Evolutionary conservation across 495 filamentous ascomycete genomes (phyloP).

Genomic region (Neurospora sp.): DNA sequence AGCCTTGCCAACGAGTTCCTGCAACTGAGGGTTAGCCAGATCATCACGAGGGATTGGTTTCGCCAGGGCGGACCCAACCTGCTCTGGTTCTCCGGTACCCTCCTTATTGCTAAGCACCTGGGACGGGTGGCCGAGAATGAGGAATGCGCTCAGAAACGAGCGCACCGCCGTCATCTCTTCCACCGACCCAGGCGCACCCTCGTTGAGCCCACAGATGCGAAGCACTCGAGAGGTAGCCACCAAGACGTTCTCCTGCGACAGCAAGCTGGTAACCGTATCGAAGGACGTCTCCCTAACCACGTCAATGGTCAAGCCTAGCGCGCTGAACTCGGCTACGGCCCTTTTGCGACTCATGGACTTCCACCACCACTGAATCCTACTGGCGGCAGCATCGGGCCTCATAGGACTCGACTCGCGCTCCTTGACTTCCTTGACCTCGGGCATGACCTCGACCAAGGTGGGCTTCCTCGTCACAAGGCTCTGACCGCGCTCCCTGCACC

Average conservation of each 20-base stretch:
- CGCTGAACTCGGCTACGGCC: conserved; percentile 54
- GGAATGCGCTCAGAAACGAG: conserved; percentile 84
- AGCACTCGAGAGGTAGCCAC: conserved; percentile 60
- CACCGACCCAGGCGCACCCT: conserved; percentile 56
- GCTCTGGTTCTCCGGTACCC: conserved; percentile 62
- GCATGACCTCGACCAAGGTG: conserved; percentile 33
- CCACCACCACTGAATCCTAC: conserved; percentile 72
- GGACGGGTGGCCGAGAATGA: conserved; percentile 87
- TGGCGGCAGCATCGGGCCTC: conserved; percentile 56
- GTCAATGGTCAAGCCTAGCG: conserved; percentile 64
- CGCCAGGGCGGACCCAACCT: conserved; percentile 40
- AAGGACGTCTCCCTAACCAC: conserved; percentile 66
- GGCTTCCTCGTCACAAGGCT: conserved; percentile 48
- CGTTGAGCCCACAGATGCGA: conserved; percentile 64
- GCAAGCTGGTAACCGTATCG: conserved; percentile 65
- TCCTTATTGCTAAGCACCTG: conserved; percentile 80
- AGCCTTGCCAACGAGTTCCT: conserved; percentile 81
- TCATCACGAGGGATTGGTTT: conserved; percentile 39
- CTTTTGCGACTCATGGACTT: conserved; percentile 48
- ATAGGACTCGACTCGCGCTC: conserved; percentile 40
- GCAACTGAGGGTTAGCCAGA: conserved; percentile 46
- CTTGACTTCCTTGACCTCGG: conserved; percentile 44
- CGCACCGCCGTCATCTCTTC: conserved; percentile 71
- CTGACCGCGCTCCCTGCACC: conserved; percentile 51
- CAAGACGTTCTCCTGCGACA: conserved; percentile 69